Conservation (phyloP, 1,284 basidiomycete species). For the Mycena citricolor region DNA sequence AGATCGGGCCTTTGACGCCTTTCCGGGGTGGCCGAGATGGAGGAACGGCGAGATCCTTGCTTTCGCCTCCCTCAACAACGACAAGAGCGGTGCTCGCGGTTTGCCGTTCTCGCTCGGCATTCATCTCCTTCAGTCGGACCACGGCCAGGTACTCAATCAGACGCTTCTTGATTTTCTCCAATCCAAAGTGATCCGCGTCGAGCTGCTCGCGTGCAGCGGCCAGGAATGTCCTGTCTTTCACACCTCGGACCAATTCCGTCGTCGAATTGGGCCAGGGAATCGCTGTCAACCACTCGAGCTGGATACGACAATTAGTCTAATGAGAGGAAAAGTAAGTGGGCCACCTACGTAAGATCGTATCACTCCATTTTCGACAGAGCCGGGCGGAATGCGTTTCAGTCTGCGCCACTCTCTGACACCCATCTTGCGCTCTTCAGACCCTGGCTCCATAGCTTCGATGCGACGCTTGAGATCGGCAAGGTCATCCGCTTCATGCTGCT, state of each 20-base stretch:
- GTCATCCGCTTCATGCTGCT: conserved; percentile 75
- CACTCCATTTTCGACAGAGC: conserved; percentile 78
- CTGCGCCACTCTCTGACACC: conserved; percentile 82
- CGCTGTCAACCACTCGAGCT: conserved; percentile 85
- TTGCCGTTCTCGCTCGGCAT: conserved; percentile 40
- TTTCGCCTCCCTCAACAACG: too few species aligned
- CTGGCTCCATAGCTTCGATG: conserved; percentile 77
- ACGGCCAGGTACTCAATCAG: conserved; percentile 90
- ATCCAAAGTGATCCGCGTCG: conserved; percentile 85
- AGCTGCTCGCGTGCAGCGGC: conserved; percentile 69
- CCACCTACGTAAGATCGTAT: conserved; percentile 70
- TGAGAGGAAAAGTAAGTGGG: conserved; percentile 5
- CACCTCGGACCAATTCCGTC: conserved; percentile 29
- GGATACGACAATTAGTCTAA: conserved; percentile 28
- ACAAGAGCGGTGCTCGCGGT: too few species aligned
- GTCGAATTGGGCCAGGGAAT: conserved; percentile 67
- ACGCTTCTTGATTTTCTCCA: conserved; percentile 89
- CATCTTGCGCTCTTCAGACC: conserved; percentile 76
- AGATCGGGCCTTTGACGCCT: conserved; percentile 76
- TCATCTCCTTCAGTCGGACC: conserved; percentile 74
- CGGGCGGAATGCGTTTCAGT: conserved; percentile 70
- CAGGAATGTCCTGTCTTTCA: conserved; percentile 60
- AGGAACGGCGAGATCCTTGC: conserved; percentile 21
- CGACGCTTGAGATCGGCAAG: conserved; percentile 77
- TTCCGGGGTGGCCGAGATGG: conserved; percentile 28